Evolutionary conservation across 805 yeast species (phyloP).

Genomic region (Barnettozyma sp.): DNA sequence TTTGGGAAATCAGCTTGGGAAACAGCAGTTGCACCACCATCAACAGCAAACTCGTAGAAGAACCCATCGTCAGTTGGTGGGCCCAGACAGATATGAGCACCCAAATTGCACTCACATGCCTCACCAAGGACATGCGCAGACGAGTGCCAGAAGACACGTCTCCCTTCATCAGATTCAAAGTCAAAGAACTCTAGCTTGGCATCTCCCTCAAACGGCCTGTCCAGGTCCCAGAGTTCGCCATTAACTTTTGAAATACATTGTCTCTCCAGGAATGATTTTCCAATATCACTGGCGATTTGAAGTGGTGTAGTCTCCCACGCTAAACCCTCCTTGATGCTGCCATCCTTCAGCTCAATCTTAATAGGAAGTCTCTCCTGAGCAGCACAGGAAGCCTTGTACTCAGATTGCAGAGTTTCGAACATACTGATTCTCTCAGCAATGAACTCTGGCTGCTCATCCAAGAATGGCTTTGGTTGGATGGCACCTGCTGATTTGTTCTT

Average conservation of each 20-base stretch:
- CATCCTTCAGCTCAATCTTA: slow-evolving; percentile 81
- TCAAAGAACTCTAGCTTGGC: slow-evolving; percentile 73
- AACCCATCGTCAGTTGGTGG: slow-evolving; percentile 98
- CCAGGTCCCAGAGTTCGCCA: slow-evolving; percentile 91
- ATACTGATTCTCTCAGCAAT: slow-evolving; percentile 70
- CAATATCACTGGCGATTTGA: slow-evolving; percentile 75
- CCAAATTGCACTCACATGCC: slow-evolving; percentile 93
- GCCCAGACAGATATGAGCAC: slow-evolving; percentile 88
- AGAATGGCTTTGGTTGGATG: slow-evolving; percentile 32
- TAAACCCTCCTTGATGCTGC: slow-evolving; percentile 66
- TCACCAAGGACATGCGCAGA: slow-evolving; percentile 98
- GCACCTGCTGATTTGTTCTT: slow-evolving; percentile 33
- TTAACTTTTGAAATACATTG: slow-evolving; percentile 88
- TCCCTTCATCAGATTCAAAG: slow-evolving; percentile 91
- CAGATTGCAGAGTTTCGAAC: slow-evolving; percentile 73
- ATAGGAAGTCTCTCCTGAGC: slow-evolving; percentile 56
- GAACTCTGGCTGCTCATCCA: slow-evolving; percentile 80
- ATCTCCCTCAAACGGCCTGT: slow-evolving; percentile 81
- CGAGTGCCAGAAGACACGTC: slow-evolving; percentile 96
- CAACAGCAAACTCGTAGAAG: slow-evolving; percentile 90
- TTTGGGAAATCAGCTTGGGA: slow-evolving; percentile 76
- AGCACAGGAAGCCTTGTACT: slow-evolving; percentile 68
- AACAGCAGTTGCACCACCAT: slow-evolving; percentile 68
- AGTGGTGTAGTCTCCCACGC: slow-evolving; percentile 89
- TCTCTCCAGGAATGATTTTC: slow-evolving; percentile 83